phyloP scores from a whole-genome alignment of 208 protist species.

The Willaertia magna region DNA sequence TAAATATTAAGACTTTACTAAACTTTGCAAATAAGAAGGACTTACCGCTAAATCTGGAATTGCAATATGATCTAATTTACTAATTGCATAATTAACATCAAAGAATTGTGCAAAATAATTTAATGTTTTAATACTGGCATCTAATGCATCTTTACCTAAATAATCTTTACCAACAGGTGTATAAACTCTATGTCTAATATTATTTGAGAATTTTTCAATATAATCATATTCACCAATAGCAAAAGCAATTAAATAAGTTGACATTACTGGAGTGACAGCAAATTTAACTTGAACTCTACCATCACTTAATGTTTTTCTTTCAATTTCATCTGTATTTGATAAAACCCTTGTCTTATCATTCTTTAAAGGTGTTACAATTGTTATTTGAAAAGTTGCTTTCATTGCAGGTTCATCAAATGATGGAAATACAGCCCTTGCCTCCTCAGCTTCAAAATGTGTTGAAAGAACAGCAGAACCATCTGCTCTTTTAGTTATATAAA shows the following conservation, averaged over 20 bases:
- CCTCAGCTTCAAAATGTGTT: conserved; percentile 8
- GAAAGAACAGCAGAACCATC: conserved; percentile 23
- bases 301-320: conserved; percentile 23
- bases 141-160: conserved; percentile 50
- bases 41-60: conserved; percentile 77
- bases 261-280: conserved; percentile 55
- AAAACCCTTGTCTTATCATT: conserved; percentile 35
- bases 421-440: not conserved
- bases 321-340: conserved; percentile 61
- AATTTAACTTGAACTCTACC: conserved; percentile 9
- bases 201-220: conserved; percentile 28
- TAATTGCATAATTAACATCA: conserved; percentile 58
- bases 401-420: conserved; percentile 64
- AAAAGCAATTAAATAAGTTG: conserved; percentile 69
- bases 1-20: too few species aligned
- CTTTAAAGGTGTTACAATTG: conserved; percentile 38
- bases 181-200: conserved; percentile 56
- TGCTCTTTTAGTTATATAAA: not conserved
- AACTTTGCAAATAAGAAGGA: too few species aligned
- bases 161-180: conserved; percentile 45
- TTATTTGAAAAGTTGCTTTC: conserved; percentile 80
- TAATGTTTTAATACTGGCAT: conserved; percentile 46
- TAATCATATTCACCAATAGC: conserved; percentile 60
- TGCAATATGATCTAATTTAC: conserved; percentile 86
- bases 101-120: conserved; percentile 61